Conservation (phyloP, 164 flowering plant genomes). For the Vitis labrusca region DNA sequence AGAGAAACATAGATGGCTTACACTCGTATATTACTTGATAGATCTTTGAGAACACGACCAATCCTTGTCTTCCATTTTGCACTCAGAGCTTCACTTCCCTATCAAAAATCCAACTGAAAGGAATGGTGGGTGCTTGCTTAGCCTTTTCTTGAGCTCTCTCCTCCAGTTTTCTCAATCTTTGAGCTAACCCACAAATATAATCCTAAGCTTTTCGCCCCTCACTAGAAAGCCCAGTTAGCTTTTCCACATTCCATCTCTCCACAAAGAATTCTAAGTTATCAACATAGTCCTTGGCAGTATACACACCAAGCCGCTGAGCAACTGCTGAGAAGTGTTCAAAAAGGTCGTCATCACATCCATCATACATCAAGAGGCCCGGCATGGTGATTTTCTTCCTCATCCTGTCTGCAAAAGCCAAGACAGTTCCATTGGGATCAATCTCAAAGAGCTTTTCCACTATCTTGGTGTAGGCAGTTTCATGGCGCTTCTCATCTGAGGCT, state of each 20-base stretch:
- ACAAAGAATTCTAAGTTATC: neutral
- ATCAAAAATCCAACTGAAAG: too few species aligned
- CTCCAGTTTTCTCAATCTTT: too few species aligned
- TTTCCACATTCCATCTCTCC: constrained; percentile 2
- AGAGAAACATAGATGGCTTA: too few species aligned
- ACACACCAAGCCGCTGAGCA: neutral
- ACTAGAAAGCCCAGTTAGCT: neutral
- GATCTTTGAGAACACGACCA: too few species aligned
- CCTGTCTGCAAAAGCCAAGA: neutral
- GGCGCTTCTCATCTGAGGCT: too few species aligned
- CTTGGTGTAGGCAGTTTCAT: too few species aligned
- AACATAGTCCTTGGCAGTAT: neutral
- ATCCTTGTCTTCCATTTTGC: too few species aligned
- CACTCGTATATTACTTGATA: too few species aligned
- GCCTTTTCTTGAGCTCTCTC: too few species aligned
- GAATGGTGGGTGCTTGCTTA: too few species aligned
- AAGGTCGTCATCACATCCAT: neutral
- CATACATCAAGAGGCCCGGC: neutral
- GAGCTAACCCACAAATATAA: too few species aligned
- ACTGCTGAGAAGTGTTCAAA: neutral
- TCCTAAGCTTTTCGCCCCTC: neutral
- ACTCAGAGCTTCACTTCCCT: too few species aligned
- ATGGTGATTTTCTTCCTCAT: constrained; percentile 5
- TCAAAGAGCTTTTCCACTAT: constrained; percentile 2
- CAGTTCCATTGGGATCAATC: neutral